phyloP scores from a whole-genome alignment of 73 alveolate species.

The Paramecium sexaurelia region DNA sequence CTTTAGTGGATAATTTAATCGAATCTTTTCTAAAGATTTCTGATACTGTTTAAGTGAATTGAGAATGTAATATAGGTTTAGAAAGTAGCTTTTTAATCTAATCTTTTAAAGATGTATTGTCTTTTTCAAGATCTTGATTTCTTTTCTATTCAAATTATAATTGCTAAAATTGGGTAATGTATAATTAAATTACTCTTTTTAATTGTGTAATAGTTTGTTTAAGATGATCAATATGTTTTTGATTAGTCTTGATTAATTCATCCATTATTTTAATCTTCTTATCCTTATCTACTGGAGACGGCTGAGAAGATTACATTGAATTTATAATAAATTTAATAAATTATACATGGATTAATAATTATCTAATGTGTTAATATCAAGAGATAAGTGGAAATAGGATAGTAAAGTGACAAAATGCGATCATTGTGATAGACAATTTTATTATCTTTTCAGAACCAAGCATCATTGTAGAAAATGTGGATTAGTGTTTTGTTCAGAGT shows the following conservation, averaged over 20 bases:
- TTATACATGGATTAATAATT: background rate
- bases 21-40: background rate
- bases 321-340: background rate
- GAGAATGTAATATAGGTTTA: background rate
- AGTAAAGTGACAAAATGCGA: slow-evolving; percentile 47
- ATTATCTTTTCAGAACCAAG: slow-evolving; percentile 50
- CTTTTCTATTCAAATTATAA: slow-evolving; percentile 14
- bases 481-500: slow-evolving; percentile 59
- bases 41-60: background rate
- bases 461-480: slow-evolving; percentile 71
- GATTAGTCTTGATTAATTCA: background rate
- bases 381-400: slow-evolving; percentile 50
- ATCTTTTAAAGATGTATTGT: background rate
- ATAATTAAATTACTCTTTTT: background rate
- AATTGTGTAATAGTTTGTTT: background rate
- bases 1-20: background rate
- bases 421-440: slow-evolving; percentile 55
- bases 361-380: background rate
- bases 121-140: background rate
- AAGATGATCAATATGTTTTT: slow-evolving; percentile 10
- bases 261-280: background rate
- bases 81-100: background rate
- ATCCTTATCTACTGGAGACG: background rate
- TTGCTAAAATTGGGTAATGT: background rate
- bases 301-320: background rate